Percentiles rank a stretch among this genome's conserved stretches.
Evolutionary conservation across 352 stramenopile species (phyloP).

Genomic region (Phytophthora pistaciae): DNA sequence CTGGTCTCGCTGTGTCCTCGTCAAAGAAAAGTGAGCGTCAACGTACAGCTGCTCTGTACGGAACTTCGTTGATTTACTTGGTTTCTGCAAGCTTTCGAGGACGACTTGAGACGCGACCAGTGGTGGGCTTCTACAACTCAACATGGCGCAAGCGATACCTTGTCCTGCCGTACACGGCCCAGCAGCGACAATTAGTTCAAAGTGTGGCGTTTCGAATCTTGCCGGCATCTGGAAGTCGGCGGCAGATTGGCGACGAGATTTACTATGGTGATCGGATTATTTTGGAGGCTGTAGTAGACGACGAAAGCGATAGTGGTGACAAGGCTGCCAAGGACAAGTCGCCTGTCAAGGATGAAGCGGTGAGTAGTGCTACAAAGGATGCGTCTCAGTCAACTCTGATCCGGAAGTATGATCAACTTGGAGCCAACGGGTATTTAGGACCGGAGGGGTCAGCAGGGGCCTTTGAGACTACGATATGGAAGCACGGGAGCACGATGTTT

Average conservation of each 20-base stretch:
- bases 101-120: conserved; percentile 74
- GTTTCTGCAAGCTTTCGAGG: conserved; percentile 80
- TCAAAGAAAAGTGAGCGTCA: conserved; percentile 39
- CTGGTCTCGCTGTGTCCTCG: conserved; percentile 19
- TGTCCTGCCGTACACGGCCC: conserved; percentile 75
- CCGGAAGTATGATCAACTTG: conserved; percentile 85
- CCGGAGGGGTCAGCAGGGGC: conserved; percentile 73
- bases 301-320: conserved; percentile 21
- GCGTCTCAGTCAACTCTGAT: conserved; percentile 47
- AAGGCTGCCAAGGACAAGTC: conserved; percentile 24
- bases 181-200: conserved; percentile 75
- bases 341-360: conserved; percentile 24
- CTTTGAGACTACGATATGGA: conserved; percentile 89
- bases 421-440: conserved; percentile 82
- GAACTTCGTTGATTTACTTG: conserved; percentile 73
- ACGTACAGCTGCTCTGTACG: conserved; percentile 63
- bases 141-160: conserved; percentile 88
- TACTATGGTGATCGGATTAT: conserved; percentile 85
- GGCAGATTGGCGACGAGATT: conserved; percentile 68
- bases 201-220: conserved; percentile 82
- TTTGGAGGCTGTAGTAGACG: conserved; percentile 59
- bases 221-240: conserved; percentile 60
- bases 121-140: conserved; percentile 83
- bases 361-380: conserved; percentile 13
- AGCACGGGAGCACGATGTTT: conserved; percentile 83